phyloP scores from a whole-genome alignment of 148 eudicot genomes.

The Selenicereus undatus region DNA sequence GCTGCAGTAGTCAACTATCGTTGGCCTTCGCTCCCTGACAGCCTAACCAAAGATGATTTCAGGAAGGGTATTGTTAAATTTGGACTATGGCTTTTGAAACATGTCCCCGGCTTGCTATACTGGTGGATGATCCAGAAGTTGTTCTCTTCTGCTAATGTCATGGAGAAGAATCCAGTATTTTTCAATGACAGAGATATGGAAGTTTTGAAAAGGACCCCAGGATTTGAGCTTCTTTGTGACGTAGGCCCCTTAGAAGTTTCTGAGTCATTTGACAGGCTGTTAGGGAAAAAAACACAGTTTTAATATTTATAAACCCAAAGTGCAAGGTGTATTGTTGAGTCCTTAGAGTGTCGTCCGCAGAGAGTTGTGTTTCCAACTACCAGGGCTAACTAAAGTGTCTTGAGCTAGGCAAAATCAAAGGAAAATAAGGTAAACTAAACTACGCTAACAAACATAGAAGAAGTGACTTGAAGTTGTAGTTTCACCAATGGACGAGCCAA shows the following conservation, averaged over 20 bases:
- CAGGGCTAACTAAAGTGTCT: too few relatives aligned
- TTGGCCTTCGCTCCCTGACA: constrained; percentile 66
- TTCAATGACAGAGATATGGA: constrained; percentile 53
- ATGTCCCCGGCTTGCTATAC: constrained; percentile 50
- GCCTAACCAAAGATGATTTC: constrained; percentile 49
- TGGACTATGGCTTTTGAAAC: constrained; percentile 35
- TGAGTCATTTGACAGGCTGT: too few relatives aligned
- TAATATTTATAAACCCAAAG: too few relatives aligned
- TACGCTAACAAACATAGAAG: too few relatives aligned
- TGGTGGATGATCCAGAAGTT: constrained; percentile 83
- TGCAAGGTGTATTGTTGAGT: too few relatives aligned
- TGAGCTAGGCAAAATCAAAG: too few relatives aligned
- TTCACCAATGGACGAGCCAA: too few relatives aligned
- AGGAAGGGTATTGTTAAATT: constrained; percentile 43
- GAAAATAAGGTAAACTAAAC: too few relatives aligned
- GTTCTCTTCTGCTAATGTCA: constrained; percentile 46
- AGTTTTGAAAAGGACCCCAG: constrained; percentile 58
- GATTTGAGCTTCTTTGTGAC: constrained; percentile 54
- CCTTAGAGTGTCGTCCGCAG: too few relatives aligned
- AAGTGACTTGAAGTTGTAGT: too few relatives aligned
- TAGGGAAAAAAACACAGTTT: too few relatives aligned
- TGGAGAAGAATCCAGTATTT: constrained; percentile 54
- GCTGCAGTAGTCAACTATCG: constrained; percentile 62
- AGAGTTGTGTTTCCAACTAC: too few relatives aligned
- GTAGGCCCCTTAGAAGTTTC: constrained; percentile 31